Base-by-base conservation (phyloP, 2,329 filamentous ascomycete species). In the Aspergillus piperis region DNA sequence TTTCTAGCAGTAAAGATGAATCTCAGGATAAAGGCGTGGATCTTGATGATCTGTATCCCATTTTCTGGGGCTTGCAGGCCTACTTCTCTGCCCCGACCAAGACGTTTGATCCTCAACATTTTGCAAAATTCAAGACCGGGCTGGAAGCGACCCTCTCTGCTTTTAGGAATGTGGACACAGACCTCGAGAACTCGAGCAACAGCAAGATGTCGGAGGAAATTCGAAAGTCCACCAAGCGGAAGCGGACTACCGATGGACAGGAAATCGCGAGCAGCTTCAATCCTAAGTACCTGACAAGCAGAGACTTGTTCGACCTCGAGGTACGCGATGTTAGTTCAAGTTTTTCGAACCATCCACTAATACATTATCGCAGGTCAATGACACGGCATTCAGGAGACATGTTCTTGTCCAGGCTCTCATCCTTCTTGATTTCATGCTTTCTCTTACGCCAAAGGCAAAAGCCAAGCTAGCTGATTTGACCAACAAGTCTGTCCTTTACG, bases 261-360 rank as follows among this genome's bases (percentile, higher is more conserved):
- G 88, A 89, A 62, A 79, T 88, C 54, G 83, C 87, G 23, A 89
- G 87, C 71, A 88, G 86, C 23, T 98, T 96, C 78, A 99, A 99
- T 70, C 94, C 96, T 1, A 99, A 98, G 73, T 99, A 99, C 73
- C 84, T 99, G 17, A 99, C 95, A n/a, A 98, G 93, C 75, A 86
- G 90, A 65, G 96, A 99, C 73, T 82, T 99, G 1, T 99, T 99
- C 75, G 92, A 96, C 70, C 85, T 99, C 49, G 95, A 99, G 84
- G 90, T 92, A 82, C 62, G 79, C 70, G 53, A 23, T 6, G 32
- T 15, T 5, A 41, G 48, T 15, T 2, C 47, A 5, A 11, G 53
- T 50, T 3, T 44, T 11, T 52, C 36, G 41, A 15, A 56, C 67
- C 8, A 61, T 64, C 73, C 21, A 23, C 41, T 77, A 61, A 70